phyloP scores from a whole-genome alignment of 2,329 filamentous ascomycete genomes.

The Zymoseptoria passerinii region DNA sequence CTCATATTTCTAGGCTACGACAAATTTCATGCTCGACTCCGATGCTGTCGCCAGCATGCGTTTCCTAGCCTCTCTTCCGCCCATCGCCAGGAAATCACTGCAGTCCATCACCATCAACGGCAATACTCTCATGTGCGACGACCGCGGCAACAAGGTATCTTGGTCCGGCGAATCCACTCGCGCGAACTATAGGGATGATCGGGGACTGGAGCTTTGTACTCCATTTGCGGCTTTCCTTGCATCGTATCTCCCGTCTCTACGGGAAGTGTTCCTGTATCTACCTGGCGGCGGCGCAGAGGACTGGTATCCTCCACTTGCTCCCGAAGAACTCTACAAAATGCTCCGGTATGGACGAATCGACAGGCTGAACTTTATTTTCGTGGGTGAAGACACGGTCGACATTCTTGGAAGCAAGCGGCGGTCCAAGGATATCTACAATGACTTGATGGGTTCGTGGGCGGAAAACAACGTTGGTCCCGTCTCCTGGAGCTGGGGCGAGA shows the following conservation, averaged over 20 bases:
- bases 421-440: neutral
- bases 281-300: conserved; percentile 1
- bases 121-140: neutral
- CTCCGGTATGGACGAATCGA: neutral
- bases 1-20: neutral
- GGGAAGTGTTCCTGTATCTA: neutral
- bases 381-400: neutral
- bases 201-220: neutral
- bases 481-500: neutral
- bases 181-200: neutral
- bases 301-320: neutral
- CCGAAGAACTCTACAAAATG: neutral
- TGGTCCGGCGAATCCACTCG: conserved; percentile 2
- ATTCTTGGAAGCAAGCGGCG: neutral
- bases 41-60: neutral
- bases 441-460: neutral
- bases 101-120: neutral
- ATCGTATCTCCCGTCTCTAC: neutral
- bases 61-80: neutral
- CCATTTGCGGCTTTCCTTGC: conserved; percentile 4
- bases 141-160: neutral
- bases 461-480: neutral
- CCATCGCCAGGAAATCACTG: neutral
- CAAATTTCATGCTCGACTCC: conserved; percentile 2
- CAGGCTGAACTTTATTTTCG: neutral